A percentile compares a stretch with the other conserved stretches of the same genome.
phyloP scores from a whole-genome alignment of 495 filamentous ascomycete species.

The Evernia prunastri region DNA sequence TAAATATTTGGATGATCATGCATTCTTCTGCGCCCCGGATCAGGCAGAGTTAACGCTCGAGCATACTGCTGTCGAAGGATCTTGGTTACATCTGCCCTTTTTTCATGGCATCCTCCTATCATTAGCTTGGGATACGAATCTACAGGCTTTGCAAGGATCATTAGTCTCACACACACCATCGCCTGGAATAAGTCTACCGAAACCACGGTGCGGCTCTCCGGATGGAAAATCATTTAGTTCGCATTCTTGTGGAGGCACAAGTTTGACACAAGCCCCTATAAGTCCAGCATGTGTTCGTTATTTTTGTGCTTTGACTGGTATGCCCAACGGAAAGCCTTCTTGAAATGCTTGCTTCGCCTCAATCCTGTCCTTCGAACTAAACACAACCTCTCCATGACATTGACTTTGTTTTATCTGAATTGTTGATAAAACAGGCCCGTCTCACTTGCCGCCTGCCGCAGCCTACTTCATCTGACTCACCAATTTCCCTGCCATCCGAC shows the following conservation, averaged over 20 bases:
- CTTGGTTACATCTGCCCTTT: slow-evolving; percentile 2
- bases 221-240: slow-evolving; percentile 6
- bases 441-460: slow-evolving; percentile 4
- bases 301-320: not conserved
- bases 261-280: slow-evolving; percentile 8
- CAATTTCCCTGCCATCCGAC: not conserved
- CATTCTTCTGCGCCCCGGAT: slow-evolving; percentile 7
- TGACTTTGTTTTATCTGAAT: no score
- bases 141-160: not conserved
- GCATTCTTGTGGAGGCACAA: slow-evolving; percentile 13
- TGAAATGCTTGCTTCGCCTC: slow-evolving; percentile 19
- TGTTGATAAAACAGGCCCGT: slow-evolving; percentile 11
- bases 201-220: slow-evolving; percentile 19
- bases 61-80: slow-evolving; percentile 1
- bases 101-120: slow-evolving; percentile 1
- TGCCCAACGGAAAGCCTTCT: slow-evolving; percentile 17
- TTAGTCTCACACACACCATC: not conserved
- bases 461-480: slow-evolving; percentile 7
- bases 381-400: no score
- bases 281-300: not conserved
- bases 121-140: not conserved
- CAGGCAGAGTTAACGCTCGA: not conserved
- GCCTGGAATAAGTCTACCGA: not conserved
- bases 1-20: slow-evolving; percentile 9
- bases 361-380: not conserved